Base-by-base conservation (phyloP, 2,329 filamentous ascomycete species). In the Aplosporella prunicola region DNA sequence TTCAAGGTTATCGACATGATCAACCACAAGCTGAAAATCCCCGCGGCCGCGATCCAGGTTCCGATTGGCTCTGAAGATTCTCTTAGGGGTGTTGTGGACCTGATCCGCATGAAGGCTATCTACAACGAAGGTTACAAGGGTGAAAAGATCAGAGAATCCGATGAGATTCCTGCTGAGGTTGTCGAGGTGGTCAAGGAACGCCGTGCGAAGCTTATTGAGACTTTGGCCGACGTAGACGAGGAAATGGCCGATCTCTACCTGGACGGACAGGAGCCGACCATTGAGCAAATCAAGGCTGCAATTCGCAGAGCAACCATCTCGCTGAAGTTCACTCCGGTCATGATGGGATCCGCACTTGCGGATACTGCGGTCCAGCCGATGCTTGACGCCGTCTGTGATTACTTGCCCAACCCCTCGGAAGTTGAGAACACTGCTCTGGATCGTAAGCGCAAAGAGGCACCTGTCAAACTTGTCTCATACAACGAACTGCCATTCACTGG, bases 1-100 rank as follows among this genome's bases (percentile, higher is more conserved):
- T 98, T 88, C 78, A 95, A 93, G 66, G 88, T 87, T 7, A 79
- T 98, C 40, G 89, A 98, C 26, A 88, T 95, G 66, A 96, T 98
- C 71, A 95, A 94, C 67, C 76, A 80, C 52, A 98, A 98, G 67
- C 76, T 98, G 45, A 88, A 88, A 66, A 81, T 96, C 36, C 80
- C 84, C 20, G 91, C 91, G 22, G 91, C 91, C 9, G 91, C 91
- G 13, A 74, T 98, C 28, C 91, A 98, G 64, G 78, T 98, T 16
- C 91, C 91, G 8, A 95, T 98, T 50, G 91, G 91, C 42, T 70
- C 77, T 17, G 91, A 98, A 62, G 87, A 95, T 57, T 79, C 82
- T 45, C 95, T 95, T 58, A 73, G 85, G 59, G 91, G 91, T 46
- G 85, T 98, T 4, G 80, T 98, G 14, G 91, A 98, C 61, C 62